These are phyloP conservation scores for Grammothele lineata DNA, from an alignment of 768 basidiomycete genomes.

Conservation along the genomic window DNA sequence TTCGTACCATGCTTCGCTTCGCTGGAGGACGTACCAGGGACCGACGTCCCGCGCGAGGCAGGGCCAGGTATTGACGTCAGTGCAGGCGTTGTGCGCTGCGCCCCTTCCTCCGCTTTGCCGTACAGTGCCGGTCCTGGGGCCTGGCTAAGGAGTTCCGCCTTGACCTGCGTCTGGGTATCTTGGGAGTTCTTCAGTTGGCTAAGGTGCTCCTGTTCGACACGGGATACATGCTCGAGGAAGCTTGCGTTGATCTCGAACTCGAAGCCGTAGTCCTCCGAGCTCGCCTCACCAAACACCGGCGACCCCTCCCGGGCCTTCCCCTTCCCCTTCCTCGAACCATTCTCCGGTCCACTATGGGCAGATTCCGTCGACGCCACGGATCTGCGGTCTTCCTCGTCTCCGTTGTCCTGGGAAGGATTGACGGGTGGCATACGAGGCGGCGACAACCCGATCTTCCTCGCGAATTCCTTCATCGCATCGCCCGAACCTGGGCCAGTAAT, in stretches of 20 bases:
- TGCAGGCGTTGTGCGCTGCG: no score
- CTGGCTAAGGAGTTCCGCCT: constrained; percentile 5
- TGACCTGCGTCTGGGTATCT: constrained; percentile 5
- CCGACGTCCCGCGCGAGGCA: neutral
- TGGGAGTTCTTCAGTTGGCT: neutral
- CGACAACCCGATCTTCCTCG: constrained; percentile 21
- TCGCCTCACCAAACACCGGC: constrained; percentile 4
- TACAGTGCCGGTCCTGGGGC: neutral
- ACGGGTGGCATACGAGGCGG: constrained; percentile 17
- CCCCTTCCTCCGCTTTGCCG: no score
- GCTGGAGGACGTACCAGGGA: constrained; percentile 12
- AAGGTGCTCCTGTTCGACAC: constrained; percentile 22
- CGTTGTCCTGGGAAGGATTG: no score
- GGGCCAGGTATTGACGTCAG: neutral
- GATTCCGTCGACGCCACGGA: no score
- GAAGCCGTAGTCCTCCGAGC: constrained; percentile 19
- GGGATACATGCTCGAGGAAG: constrained; percentile 39
- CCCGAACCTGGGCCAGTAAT: constrained; percentile 3
- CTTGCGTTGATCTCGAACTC: constrained; percentile 35
- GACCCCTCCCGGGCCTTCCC: neutral
- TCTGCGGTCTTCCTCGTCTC: no score
- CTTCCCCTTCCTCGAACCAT: constrained; percentile 7
- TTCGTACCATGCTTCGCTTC: neutral
- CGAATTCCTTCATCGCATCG: constrained; percentile 27
- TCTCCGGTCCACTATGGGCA: no score